Base-by-base conservation (phyloP, 139 green algal genomes). In the Auxenochlorella pyrenoidosa region DNA sequence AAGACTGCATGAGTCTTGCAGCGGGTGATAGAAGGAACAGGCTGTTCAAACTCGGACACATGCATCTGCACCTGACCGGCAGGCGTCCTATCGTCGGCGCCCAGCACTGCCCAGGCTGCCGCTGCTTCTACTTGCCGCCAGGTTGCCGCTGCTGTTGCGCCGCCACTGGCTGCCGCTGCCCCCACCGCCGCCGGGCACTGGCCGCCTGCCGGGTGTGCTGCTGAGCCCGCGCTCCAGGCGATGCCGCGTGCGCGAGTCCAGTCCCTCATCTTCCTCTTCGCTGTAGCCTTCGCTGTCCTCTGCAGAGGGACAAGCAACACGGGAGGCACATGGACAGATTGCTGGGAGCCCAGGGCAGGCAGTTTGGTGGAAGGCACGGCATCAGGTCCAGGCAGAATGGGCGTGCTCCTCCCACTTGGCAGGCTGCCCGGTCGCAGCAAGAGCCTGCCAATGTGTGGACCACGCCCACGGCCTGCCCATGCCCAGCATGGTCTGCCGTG, bases 71-170 rank as follows among this genome's bases (percentile, higher is more conserved):
- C 79, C n/a, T n/a, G n/a, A n/a, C n/a, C n/a, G n/a, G n/a, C n/a
- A n/a, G n/a, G n/a, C n/a, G n/a, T n/a, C n/a, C n/a, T n/a, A 84
- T 72, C 79, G 59, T 18, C 79, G 79, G 58, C 79, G 79, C 38
- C 79, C 75, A 16, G 30, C 47, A 32, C 30, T 51, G 44, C 75
- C 41, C 18, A 58, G 72, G 40, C 72, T 79, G 72, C 72, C 72
- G 72, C 72, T 79, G 72, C 72, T 58, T 26, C 54, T 76, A 44
- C 34, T 76, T 22, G 40, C 59, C 28, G 59, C 32, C 58, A 85
- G 60, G 59, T 40, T 75, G 79, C 79, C 40, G 38, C 60, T 71
- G 79, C 79, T 85, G 60, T 41, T 30, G 2, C 79, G 54, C 47
- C 77, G 77, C 75, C 68, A n/a, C 68, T 34, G 28, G n/a, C 68